These are phyloP conservation scores for Leccinum incarnatum DNA, from an alignment of 768 basidiomycete genomes.

Conservation along the genomic window DNA sequence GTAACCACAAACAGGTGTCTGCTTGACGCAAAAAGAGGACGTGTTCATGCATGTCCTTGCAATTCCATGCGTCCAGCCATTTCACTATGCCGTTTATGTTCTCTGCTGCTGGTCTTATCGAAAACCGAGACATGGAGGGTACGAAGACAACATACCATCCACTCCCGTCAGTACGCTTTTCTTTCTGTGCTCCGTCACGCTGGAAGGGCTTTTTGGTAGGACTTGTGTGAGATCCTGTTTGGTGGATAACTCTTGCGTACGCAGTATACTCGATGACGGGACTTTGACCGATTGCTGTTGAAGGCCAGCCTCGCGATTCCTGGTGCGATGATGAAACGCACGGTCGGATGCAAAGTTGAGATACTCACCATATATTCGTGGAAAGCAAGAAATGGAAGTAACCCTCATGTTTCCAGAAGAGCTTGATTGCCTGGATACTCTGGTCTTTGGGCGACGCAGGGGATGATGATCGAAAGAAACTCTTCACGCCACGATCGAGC, in stretches of 20 bases:
- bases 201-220: neutral
- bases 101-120: neutral
- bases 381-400: constrained; percentile 15
- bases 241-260: neutral
- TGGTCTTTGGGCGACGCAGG: no score
- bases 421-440: no score
- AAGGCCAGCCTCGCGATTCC: neutral
- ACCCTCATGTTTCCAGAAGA: neutral
- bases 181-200: neutral
- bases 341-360: neutral
- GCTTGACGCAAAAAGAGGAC: neutral
- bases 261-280: neutral
- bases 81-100: constrained; percentile 1
- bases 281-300: neutral
- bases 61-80: constrained; percentile 7
- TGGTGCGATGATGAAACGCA: neutral
- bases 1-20: constrained; percentile 15
- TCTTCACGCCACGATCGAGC: no score
- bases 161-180: neutral
- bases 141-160: neutral
- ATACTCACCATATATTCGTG: neutral
- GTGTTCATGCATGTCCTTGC: neutral
- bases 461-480: no score
- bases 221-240: neutral
- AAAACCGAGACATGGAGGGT: neutral